These are phyloP conservation scores for Penicilliopsis zonata DNA, from an alignment of 495 filamentous ascomycete species.

Conservation along the genomic window DNA sequence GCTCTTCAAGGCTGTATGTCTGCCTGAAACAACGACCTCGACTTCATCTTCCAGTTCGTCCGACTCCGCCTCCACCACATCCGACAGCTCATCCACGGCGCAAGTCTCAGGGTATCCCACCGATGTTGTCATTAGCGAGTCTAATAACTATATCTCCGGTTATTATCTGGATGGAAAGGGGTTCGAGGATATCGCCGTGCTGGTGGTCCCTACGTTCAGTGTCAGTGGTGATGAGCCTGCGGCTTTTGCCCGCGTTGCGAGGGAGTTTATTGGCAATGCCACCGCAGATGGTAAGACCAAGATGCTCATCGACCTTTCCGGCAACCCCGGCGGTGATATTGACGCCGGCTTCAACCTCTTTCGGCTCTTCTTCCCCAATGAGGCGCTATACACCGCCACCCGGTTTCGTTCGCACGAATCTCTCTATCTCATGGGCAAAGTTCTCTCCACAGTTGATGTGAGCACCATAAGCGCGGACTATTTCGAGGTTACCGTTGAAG, in stretches of 20 bases:
- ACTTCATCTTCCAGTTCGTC: neutral
- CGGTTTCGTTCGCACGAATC: slow-evolving; percentile 32
- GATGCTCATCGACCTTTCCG: slow-evolving; percentile 42
- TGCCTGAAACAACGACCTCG: neutral
- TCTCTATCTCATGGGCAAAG: slow-evolving; percentile 26
- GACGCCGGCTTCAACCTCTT: slow-evolving; percentile 15
- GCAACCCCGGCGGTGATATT: slow-evolving; percentile 41
- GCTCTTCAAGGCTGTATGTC: neutral
- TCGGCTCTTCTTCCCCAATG: slow-evolving; percentile 25
- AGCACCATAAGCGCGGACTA: too few species aligned
- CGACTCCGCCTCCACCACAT: neutral
- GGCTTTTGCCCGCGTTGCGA: slow-evolving; percentile 13
- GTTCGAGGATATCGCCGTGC: slow-evolving; percentile 21
- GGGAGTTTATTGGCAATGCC: slow-evolving; percentile 22
- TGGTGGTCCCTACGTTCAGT: slow-evolving; percentile 26
- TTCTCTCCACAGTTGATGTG: neutral
- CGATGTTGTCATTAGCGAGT: slow-evolving; percentile 38
- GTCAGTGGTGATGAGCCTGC: slow-evolving; percentile 7
- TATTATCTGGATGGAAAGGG: slow-evolving; percentile 23
- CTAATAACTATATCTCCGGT: slow-evolving; percentile 20
- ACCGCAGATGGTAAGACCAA: slow-evolving; percentile 28
- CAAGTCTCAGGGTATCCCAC: slow-evolving; percentile 54
- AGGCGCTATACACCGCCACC: slow-evolving; percentile 22
- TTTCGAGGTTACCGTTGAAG: neutral
- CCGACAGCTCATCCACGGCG: neutral